A percentile compares a stretch with the other conserved stretches of the same genome.
Conservation (phyloP, 169 alveolate species). For the Fabrea salina region DNA sequence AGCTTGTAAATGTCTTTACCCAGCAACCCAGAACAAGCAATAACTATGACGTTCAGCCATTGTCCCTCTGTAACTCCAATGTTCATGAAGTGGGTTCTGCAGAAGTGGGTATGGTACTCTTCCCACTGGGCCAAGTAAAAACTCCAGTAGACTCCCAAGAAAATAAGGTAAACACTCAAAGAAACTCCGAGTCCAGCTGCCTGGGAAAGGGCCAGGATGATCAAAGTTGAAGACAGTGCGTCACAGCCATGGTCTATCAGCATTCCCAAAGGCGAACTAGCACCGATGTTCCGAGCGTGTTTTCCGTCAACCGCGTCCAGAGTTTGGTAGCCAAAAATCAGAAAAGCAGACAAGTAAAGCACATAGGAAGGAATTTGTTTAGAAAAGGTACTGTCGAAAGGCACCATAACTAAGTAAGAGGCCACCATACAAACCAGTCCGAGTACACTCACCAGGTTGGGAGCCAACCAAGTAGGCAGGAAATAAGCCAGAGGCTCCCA, state of each 20-base stretch:
- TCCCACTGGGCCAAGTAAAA: conserved; percentile 25
- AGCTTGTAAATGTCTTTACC: not conserved
- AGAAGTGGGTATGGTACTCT: conserved; percentile 30
- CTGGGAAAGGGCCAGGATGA: not conserved
- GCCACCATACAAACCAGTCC: conserved; percentile 15
- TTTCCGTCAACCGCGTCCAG: conserved; percentile 64
- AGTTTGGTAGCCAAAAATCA: conserved; percentile 35
- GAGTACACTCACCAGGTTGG: conserved; percentile 14
- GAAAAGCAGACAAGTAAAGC: conserved; percentile 2
- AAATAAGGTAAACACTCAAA: not conserved
- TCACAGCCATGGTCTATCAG: conserved; percentile 66
- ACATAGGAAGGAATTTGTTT: not conserved
- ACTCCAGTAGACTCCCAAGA: not conserved
- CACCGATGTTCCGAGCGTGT: conserved; percentile 52
- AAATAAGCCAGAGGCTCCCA: not conserved
- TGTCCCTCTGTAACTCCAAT: conserved; percentile 31
- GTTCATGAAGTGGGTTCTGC: conserved; percentile 1
- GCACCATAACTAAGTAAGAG: not conserved
- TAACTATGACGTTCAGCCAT: not conserved
- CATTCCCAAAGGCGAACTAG: conserved; percentile 54
- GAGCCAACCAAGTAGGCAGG: conserved; percentile 23
- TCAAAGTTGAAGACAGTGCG: conserved; percentile 21
- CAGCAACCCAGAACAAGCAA: not conserved
- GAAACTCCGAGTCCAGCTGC: conserved; percentile 10
- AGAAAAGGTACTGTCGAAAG: conserved; percentile 17